Conservation (phyloP, 371 early-diverging fungal genomes). For the Ecytonucleospora hepatopenaei region DNA sequence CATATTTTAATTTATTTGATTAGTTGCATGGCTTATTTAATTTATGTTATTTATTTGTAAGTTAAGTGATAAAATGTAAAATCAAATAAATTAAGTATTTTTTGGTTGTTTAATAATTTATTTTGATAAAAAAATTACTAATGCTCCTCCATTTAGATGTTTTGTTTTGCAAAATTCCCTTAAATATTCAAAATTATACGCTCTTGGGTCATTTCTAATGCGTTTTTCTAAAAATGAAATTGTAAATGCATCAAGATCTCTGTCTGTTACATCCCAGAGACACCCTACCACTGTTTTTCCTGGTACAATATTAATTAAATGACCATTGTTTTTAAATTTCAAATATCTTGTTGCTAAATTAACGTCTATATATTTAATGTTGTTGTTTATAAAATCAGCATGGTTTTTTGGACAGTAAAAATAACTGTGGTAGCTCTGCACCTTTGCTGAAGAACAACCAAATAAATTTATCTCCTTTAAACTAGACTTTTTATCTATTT, state of each 20-base stretch:
- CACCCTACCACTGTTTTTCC: constrained; percentile 74
- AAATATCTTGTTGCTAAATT: background rate
- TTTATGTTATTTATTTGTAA: too few species aligned
- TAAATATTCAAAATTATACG: constrained; percentile 43
- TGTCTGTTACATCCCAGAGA: constrained; percentile 96
- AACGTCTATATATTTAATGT: background rate
- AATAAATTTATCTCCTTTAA: constrained; percentile 45
- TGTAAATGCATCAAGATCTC: constrained; percentile 73
- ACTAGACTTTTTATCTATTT: constrained; percentile 6
- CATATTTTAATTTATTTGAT: too few species aligned
- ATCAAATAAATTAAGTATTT: background rate
- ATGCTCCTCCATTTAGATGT: constrained; percentile 79
- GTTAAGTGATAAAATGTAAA: background rate
- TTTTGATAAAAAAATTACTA: constrained; percentile 89
- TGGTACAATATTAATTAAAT: constrained; percentile 22
- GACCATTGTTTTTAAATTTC: constrained; percentile 41
- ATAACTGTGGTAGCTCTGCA: constrained; percentile 12
- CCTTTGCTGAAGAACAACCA: constrained; percentile 51
- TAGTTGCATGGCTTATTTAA: too few species aligned
- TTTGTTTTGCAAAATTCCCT: constrained; percentile 65
- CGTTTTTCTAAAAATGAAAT: constrained; percentile 59
- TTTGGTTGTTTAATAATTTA: constrained; percentile 56
- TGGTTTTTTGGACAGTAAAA: too few species aligned
- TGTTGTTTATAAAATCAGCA: background rate
- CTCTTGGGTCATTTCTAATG: constrained; percentile 21